These are phyloP conservation scores for Pneumocystis wakefieldiae DNA, from an alignment of 1,139 yeast species.

Conservation along the genomic window DNA sequence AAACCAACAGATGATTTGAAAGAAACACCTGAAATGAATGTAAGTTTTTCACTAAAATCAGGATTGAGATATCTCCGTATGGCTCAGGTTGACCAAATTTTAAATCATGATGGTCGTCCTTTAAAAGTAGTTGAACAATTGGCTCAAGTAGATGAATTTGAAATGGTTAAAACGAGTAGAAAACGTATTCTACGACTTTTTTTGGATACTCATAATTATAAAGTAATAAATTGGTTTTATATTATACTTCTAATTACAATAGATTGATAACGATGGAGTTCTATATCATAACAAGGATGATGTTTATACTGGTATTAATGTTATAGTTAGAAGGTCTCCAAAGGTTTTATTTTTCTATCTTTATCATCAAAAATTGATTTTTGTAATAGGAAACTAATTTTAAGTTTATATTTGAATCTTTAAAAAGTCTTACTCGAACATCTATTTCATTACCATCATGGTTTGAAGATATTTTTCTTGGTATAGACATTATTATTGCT, in stretches of 20 bases:
- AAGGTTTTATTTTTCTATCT: conserved; percentile 13
- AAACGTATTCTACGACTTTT: conserved; percentile 8
- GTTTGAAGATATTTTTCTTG: conserved; percentile 25
- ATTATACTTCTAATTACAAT: conserved; percentile 12
- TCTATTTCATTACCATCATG: conserved; percentile 24
- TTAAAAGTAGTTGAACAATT: conserved; percentile 2
- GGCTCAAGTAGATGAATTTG: neutral
- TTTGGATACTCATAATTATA: conserved; percentile 6
- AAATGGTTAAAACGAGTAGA: conserved; percentile 6
- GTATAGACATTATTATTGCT: neutral
- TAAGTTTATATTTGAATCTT: conserved; percentile 17
- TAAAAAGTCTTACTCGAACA: conserved; percentile 11
- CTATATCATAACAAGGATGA: conserved; percentile 2
- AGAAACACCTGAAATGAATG: conserved; percentile 8
- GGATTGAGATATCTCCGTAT: conserved; percentile 20
- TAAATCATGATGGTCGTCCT: conserved; percentile 14
- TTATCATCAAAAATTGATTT: conserved; percentile 18
- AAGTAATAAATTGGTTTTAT: conserved; percentile 10
- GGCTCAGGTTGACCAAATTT: conserved; percentile 18
- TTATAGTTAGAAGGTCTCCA: conserved; percentile 5
- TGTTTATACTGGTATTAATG: neutral
- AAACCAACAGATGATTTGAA: conserved; percentile 13
- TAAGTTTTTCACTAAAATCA: conserved; percentile 9
- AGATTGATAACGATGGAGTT: conserved; percentile 13
- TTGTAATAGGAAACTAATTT: conserved; percentile 17